Percentiles rank a stretch among this genome's conserved stretches.
Evolutionary conservation across 108 stramenopile species (phyloP).

Genomic region (Mediolabrus comicus): DNA sequence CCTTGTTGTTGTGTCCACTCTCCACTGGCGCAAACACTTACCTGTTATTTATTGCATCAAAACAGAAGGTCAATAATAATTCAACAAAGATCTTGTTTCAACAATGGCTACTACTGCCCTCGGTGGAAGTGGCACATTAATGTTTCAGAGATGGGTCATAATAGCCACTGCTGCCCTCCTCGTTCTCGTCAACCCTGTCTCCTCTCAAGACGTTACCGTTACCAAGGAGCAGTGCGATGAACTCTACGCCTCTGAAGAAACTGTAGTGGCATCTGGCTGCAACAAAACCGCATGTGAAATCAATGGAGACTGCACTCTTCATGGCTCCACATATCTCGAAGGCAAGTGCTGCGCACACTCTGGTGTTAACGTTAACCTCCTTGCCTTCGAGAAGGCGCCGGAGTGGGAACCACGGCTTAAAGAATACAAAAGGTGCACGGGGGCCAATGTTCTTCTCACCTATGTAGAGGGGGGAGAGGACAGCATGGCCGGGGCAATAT

Average conservation of each 20-base stretch:
- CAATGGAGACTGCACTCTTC: constrained; percentile 17
- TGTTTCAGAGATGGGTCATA: not conserved
- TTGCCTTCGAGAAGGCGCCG: constrained; percentile 31
- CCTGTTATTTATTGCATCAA: no score
- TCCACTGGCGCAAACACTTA: no score
- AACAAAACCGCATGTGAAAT: not conserved
- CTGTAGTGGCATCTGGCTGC: not conserved
- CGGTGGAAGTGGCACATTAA: not conserved
- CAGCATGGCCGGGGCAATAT: constrained; percentile 31
- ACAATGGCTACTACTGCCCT: not conserved
- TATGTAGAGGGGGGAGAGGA: constrained; percentile 40
- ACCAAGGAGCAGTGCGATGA: not conserved
- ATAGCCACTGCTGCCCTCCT: not conserved
- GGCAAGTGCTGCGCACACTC: constrained; percentile 41
- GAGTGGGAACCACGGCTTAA: constrained; percentile 39
- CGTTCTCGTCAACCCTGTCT: not conserved
- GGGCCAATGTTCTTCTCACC: constrained; percentile 28
- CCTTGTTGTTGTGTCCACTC: no score
- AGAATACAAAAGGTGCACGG: constrained; percentile 34
- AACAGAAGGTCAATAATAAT: not conserved
- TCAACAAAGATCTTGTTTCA: not conserved
- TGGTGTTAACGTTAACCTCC: constrained; percentile 36
- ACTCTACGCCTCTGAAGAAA: not conserved
- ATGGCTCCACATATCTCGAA: constrained; percentile 35
- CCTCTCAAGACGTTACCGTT: not conserved